A percentile compares a stretch with the other conserved stretches of the same genome.
These are phyloP conservation scores for Alternaria longipes DNA, from an alignment of 2,329 filamentous ascomycete genomes.

Conservation along the genomic window DNA sequence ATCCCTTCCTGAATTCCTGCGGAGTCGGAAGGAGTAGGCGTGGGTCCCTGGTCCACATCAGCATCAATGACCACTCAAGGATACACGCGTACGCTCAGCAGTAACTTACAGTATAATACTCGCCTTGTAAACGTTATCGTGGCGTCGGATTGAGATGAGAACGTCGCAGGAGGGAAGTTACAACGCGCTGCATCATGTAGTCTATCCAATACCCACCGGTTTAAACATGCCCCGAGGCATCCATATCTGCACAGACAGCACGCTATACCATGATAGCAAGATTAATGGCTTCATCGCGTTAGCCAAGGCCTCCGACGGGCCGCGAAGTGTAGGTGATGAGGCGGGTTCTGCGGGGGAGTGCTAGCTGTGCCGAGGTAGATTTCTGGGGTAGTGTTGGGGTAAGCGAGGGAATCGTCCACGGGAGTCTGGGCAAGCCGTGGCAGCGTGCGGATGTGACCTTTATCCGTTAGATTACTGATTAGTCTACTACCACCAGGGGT, in stretches of 20 bases:
- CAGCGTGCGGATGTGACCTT: background rate
- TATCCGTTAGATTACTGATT: background rate
- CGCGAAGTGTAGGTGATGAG: background rate
- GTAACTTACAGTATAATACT: background rate
- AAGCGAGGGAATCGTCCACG: background rate
- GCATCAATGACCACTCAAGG: background rate
- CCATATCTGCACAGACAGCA: background rate
- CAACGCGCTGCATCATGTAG: background rate
- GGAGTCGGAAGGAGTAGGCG: background rate
- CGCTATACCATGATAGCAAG: background rate
- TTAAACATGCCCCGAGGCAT: background rate
- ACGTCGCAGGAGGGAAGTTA: background rate
- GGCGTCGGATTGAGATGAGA: background rate
- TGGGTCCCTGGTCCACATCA: background rate
- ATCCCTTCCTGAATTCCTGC: background rate
- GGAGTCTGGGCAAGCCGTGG: background rate
- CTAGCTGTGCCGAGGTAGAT: conserved; percentile 5
- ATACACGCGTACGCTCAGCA: background rate
- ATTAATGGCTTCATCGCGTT: background rate
- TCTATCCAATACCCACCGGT: background rate
- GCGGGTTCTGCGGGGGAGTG: background rate
- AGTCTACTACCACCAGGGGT: background rate
- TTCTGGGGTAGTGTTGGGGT: background rate
- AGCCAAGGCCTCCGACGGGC: background rate
- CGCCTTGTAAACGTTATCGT: background rate